Evolutionary conservation across 257 asterid genomes (phyloP), one percentile per base, ranked within the genome.

Genomic region (Voacanga thouarsii): DNA sequence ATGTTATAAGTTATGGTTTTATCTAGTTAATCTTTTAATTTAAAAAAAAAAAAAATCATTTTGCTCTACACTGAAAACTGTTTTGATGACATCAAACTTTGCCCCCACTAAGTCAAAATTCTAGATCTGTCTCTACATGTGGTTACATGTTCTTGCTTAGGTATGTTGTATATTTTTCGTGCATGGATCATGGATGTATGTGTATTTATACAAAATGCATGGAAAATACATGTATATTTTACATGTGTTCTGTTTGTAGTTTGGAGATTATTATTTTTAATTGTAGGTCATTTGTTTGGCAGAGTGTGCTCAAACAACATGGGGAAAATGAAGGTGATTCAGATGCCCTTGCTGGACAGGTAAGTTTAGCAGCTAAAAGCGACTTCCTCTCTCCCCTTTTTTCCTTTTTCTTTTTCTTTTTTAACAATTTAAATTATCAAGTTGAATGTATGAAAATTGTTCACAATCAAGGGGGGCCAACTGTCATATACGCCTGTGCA

Each of bases 331-430:
- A 89, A 67, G 90, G 86, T 56, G 74, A 85, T 53, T 82, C 92
- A 47, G 97, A 93, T 75, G 89, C 86, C 63, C 72, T 89, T 70
- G 91, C 90, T 60, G 68, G 88, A 72, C 97, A 94, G 96, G 98
- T 92, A 82, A 77, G 59, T 39, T 21, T 43, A 16, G n/a, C 49
- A 16, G 65, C 41, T 23, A 33, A 51, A 33, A 53, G 39, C 55
- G 73, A 18, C 24, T 57, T 67, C 26, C 51, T 14, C 11, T 65
- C 47, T 16, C 7, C 26, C 28, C 49, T 18, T 65, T 55, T 37
- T 33, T 33, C 37, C 37, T 7, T 37, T 43, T 23, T 26, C 21
- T 57, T 55, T 55, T 55, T 6, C 3, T 1, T 3, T 55, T 18
- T 21, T 6, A 57, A 57, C n/a, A 57, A 57, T 0, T 57, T n/a